Conservation (phyloP, 495 filamentous ascomycete species). For the Talaromyces wortmannii region DNA sequence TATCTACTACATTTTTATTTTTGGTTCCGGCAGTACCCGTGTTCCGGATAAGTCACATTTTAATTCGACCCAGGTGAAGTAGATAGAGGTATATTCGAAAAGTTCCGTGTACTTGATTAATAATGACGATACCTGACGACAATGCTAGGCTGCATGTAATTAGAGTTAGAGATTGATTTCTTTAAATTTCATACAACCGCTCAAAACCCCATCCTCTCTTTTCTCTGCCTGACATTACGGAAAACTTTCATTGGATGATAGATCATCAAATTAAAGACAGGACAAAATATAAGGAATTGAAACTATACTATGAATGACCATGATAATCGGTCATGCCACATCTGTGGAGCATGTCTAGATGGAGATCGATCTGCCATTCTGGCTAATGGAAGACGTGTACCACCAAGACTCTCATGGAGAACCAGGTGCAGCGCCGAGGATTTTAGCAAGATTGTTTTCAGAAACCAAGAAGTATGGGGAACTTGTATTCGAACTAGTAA, state of each 20-base stretch:
- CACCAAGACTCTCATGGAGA: neutral
- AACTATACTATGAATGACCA: neutral
- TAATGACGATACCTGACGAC: neutral
- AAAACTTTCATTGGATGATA: neutral
- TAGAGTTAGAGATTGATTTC: neutral
- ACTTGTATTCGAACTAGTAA: neutral
- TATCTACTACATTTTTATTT: neutral
- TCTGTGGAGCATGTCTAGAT: neutral
- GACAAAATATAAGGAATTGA: neutral
- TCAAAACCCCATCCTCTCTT: neutral
- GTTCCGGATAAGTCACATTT: neutral
- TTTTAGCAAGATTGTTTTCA: neutral
- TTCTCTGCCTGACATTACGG: neutral
- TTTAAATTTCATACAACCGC: neutral
- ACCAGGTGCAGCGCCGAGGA: neutral
- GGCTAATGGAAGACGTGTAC: neutral
- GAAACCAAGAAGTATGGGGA: neutral
- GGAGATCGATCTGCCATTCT: neutral
- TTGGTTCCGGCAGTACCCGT: neutral
- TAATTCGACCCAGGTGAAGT: neutral
- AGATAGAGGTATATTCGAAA: neutral
- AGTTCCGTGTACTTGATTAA: neutral
- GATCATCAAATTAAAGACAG: neutral
- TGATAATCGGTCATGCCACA: neutral
- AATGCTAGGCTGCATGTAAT: neutral